Base-by-base conservation (phyloP, 2,329 filamentous ascomycete genomes). In the Cladosporium austrohemisphaericum region DNA sequence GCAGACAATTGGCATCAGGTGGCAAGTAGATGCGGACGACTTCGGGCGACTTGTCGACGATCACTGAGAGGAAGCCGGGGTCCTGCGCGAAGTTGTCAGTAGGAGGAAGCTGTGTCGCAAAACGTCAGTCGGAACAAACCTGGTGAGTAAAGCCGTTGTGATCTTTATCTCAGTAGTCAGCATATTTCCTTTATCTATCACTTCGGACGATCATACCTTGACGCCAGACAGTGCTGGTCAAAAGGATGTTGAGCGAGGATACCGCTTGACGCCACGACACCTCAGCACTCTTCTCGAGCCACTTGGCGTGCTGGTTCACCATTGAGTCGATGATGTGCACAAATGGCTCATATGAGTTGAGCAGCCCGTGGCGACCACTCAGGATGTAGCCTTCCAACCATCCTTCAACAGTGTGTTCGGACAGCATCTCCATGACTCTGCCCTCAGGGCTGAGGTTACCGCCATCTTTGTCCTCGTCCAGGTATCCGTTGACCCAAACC, bases 251-350 rank as follows among this genome's bases (percentile, higher is more conserved):
- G 58, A 91, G 79, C 0, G 85, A 89, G 7, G 85, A 78, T 9
- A 90, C 72, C 65, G 84, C 84, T 58, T 75, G 79, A 44, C 86
- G 81, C 86, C 86, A 91, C 60, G 86, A 81, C 16, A 90, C 83
- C 62, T 90, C 86, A n/a, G 83, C 72, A 56, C 82, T 86, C 71
- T 90, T 91, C 66, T 91, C 86, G 43, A 90, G 78, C 86, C 86
- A 90, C 67, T 91, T 91, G 73, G 85, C 88, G 70, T 91, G 86
- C 71, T 88, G 86, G 65, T 88, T 89, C 52, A 91, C 86, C 86
- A 91, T 91, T 1, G 84, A 88, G 67, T 90, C 85, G 59, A 91
- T 88, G 60, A 91, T 81, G 62, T 90, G 85, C 52, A 90, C 86
- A 63, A 91, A 91, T 0, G 86, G 85, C 66, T 91, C 86, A 69